These are phyloP conservation scores for Cymbopogon flexuosus DNA, from an alignment of 202 grass and related monocot genomes.

Conservation along the genomic window DNA sequence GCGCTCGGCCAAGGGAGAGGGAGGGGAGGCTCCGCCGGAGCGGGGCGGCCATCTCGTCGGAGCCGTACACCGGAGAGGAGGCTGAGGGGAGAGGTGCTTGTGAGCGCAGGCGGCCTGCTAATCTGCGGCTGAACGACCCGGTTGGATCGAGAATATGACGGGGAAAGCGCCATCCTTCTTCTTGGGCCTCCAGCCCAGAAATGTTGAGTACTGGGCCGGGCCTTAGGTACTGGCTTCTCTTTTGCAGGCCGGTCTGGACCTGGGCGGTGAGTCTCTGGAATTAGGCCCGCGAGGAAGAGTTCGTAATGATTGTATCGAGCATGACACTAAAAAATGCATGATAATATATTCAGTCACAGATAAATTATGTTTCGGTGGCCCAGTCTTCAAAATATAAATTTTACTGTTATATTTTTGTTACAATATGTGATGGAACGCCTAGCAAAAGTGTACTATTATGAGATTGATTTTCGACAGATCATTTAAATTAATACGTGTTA, in stretches of 20 bases:
- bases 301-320: no score
- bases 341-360: no score
- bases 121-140: not conserved
- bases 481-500: no score
- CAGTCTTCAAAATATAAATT: not conserved
- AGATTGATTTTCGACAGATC: no score
- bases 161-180: not conserved
- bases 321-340: no score
- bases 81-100: not conserved
- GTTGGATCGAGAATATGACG: not conserved
- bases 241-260: no score
- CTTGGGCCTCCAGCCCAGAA: not conserved
- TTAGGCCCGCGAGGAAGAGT: not conserved
- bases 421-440: not conserved
- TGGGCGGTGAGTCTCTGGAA: no score
- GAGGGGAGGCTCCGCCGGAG: constrained; percentile 54
- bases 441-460: not conserved
- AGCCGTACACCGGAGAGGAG: constrained; percentile 20
- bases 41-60: constrained; percentile 60
- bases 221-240: not conserved
- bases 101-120: constrained; percentile 17
- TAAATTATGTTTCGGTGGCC: no score
- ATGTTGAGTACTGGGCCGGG: not conserved
- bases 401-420: not conserved
- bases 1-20: constrained; percentile 44